Evolutionary conservation across 2,329 filamentous ascomycete species (phyloP), one percentile per base, ranked within the genome.

Genomic region (Fusarium burgessii): DNA sequence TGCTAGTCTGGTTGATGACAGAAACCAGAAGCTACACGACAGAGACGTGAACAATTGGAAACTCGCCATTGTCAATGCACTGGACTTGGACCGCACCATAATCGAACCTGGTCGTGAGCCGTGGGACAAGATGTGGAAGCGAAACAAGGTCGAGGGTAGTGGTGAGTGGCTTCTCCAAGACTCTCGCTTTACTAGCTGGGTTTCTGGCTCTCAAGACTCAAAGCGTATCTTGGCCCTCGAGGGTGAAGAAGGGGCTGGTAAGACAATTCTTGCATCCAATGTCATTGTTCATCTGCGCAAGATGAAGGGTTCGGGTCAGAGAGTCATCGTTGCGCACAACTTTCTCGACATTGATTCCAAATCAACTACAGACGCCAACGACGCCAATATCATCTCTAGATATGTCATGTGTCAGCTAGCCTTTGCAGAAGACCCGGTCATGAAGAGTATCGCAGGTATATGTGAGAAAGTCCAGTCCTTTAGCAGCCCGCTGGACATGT

Each of bases 211-310:
- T 11, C 4, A 25, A 11, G 35, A 25, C 3, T 20, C 55, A 9
- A 58, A 58, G 4, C 25, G 25, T 3, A 58, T 58, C 10, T 1
- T 58, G 4, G 55, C 43, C 18, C 27, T 58, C 0, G 43, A 51
- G 9, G 55, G 55, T 14, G 55, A 58, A 41, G 55, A 58, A 6
- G 55, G 55, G 6, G 43, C 43, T 6, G 55, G 55, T 3, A 58
- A 58, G 27, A 58, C 55, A 29, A 33, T 51, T 14, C 35, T 58
- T 2, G 55, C 43, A 25, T 20, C 55, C 2, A 58, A 41, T 15
- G 13, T 58, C 1, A 12, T 58, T 0, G 33, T 58, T 13, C 43
- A 58, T 15, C 43, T 58, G 1, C 43, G 35, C 1, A 58, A 50
- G 35, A 50, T 58, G 25, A 41, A 36, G 11, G 20, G 29, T 2